phyloP scores from a whole-genome alignment of 148 eudicot genomes.

The Silene conica region DNA sequence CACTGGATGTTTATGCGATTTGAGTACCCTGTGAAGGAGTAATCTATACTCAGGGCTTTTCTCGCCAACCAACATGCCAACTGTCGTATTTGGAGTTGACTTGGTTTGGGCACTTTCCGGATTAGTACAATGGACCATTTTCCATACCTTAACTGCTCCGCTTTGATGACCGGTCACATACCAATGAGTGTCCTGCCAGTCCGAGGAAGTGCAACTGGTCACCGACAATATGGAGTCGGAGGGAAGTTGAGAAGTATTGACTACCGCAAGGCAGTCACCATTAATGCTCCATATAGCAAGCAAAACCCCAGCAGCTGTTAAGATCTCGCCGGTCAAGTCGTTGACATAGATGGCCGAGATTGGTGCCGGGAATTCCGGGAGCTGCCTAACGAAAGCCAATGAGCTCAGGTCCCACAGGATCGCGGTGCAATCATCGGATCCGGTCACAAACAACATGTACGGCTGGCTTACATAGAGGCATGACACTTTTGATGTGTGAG shows the following conservation, averaged over 20 bases:
- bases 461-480: constrained; percentile 90
- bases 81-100: constrained; percentile 27
- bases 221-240: constrained; percentile 79
- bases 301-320: constrained; percentile 89
- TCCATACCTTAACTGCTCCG: constrained; percentile 95
- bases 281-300: constrained; percentile 93
- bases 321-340: constrained; percentile 74
- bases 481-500: constrained; percentile 67
- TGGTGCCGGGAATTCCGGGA: constrained; percentile 87
- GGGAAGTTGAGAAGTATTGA: constrained; percentile 92
- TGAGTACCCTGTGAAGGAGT: constrained; percentile 75
- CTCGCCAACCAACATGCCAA: constrained; percentile 46
- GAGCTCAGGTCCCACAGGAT: constrained; percentile 94
- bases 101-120: constrained; percentile 39
- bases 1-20: constrained; percentile 79
- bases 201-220: constrained; percentile 69
- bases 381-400: constrained; percentile 68
- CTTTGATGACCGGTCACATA: constrained; percentile 93
- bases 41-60: constrained; percentile 64
- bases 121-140: constrained; percentile 64
- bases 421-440: constrained; percentile 87
- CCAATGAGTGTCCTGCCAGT: constrained; percentile 87
- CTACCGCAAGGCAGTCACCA: constrained; percentile 82
- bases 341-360: constrained; percentile 79
- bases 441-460: constrained; percentile 87